These are phyloP conservation scores for Clonostachys rosea DNA, from an alignment of 2,329 filamentous ascomycete species.

Conservation along the genomic window DNA sequence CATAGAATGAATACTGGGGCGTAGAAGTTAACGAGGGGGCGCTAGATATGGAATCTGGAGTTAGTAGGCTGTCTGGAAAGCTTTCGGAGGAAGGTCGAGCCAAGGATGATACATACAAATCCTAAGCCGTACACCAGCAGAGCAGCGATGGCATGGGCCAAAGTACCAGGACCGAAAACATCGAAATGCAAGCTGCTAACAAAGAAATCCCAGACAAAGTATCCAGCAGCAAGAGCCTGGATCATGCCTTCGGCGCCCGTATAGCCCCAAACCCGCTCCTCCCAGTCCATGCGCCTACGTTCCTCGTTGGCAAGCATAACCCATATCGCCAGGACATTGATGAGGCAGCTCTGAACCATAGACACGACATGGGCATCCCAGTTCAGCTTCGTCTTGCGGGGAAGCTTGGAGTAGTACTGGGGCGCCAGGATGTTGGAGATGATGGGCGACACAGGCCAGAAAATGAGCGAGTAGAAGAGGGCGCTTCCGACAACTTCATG, in stretches of 20 bases:
- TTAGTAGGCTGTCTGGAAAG: not conserved
- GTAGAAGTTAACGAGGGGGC: constrained; percentile 83
- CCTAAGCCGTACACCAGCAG: constrained; percentile 72
- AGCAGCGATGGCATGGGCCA: constrained; percentile 73
- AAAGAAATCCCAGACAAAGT: constrained; percentile 79
- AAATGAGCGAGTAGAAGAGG: constrained; percentile 64
- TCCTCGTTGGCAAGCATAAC: constrained; percentile 67
- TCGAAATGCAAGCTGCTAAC: constrained; percentile 64
- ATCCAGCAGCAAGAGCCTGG: constrained; percentile 72
- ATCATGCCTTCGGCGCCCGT: constrained; percentile 67
- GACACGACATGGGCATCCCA: constrained; percentile 87
- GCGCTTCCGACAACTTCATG: constrained; percentile 70
- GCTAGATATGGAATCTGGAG: constrained; percentile 35
- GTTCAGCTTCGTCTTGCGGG: constrained; percentile 61
- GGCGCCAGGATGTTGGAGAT: constrained; percentile 61
- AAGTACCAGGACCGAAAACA: constrained; percentile 71
- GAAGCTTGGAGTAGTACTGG: constrained; percentile 58
- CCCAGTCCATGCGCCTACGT: constrained; percentile 59
- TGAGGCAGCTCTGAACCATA: constrained; percentile 70
- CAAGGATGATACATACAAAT: constrained; percentile 56
- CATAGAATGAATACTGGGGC: constrained; percentile 78
- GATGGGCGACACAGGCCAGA: constrained; percentile 61
- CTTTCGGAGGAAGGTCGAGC: constrained; percentile 1
- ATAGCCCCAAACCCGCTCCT: constrained; percentile 73
- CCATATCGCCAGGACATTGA: constrained; percentile 71